phyloP scores from a whole-genome alignment of 176 grass and related monocot species.

The Ananas comosus region DNA sequence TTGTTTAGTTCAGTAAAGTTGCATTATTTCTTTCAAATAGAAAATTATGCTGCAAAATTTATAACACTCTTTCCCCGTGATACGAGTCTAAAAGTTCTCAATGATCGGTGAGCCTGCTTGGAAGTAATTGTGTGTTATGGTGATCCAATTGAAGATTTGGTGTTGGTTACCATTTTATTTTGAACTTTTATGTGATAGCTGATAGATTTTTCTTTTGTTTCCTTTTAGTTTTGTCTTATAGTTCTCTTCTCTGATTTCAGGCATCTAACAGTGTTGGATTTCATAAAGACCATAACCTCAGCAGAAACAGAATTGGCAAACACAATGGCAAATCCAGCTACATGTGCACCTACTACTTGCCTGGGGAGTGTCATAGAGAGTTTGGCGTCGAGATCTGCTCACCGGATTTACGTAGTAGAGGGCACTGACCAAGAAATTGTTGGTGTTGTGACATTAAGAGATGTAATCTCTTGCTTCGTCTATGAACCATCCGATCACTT shows the following conservation, averaged over 20 bases:
- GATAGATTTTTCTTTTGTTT: conserved; percentile 4
- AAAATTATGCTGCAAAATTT: too few species aligned
- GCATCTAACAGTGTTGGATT: conserved; percentile 62
- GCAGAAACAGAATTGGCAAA: conserved; percentile 39
- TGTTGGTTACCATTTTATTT: neutral
- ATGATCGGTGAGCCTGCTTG: too few species aligned
- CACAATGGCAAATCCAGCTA: conserved; percentile 33
- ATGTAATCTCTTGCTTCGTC: conserved; percentile 92
- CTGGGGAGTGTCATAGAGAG: conserved; percentile 76
- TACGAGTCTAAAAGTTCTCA: too few species aligned
- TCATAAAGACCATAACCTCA: conserved; percentile 56
- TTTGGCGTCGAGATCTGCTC: conserved; percentile 68
- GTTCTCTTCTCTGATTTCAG: conserved; percentile 13
- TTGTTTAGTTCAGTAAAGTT: too few species aligned
- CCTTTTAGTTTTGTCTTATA: conserved; percentile 2
- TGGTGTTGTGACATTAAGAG: conserved; percentile 71
- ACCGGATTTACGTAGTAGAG: conserved; percentile 73
- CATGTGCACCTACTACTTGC: conserved; percentile 38
- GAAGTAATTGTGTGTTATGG: too few species aligned
- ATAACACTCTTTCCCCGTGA: too few species aligned
- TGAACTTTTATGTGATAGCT: neutral
- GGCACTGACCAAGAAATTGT: conserved; percentile 29
- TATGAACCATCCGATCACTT: conserved; percentile 59
- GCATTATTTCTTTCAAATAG: too few species aligned
- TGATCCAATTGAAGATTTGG: too few species aligned